Percentiles rank a stretch among this genome's conserved stretches.
Conservation (phyloP, 306 rosid species). For the Vigna hirtella region DNA sequence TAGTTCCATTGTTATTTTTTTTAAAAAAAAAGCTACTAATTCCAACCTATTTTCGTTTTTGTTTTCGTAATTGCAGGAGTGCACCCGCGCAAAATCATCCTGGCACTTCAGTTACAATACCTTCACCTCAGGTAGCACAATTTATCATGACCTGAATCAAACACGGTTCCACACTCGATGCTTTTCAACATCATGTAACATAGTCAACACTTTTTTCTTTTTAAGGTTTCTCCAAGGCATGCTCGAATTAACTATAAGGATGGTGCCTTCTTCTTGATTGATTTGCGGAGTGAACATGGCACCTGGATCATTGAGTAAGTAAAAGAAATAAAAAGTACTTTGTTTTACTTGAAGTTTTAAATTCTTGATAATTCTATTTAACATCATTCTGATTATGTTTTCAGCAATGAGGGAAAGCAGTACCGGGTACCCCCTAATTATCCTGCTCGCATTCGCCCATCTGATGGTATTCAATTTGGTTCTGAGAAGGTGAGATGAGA, state of each 20-base stretch:
- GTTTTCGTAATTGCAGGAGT: constrained; percentile 55
- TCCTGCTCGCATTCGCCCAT: constrained; percentile 68
- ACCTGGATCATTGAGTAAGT: constrained; percentile 86
- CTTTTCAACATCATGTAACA: constrained; percentile 22
- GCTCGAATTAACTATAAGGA: constrained; percentile 74
- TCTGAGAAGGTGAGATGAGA: constrained; percentile 61
- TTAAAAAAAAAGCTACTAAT: neutral
- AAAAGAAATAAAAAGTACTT: neutral
- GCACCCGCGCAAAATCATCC: constrained; percentile 42
- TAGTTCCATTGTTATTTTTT: constrained; percentile 9
- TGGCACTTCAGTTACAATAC: constrained; percentile 55
- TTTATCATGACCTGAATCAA: constrained; percentile 25
- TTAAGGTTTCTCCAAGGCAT: constrained; percentile 71
- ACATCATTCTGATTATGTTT: constrained; percentile 8
- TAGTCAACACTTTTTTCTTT: neutral
- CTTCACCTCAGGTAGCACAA: constrained; percentile 66
- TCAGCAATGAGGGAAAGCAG: constrained; percentile 71
- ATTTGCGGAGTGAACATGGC: constrained; percentile 73
- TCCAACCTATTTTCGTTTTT: constrained; percentile 7
- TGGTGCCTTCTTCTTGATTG: constrained; percentile 78
- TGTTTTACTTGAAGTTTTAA: neutral
- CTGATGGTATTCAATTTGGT: constrained; percentile 69
- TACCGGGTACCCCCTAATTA: constrained; percentile 65
- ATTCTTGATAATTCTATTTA: neutral
- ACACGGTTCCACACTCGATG: neutral